phyloP scores from a whole-genome alignment of 2,329 filamentous ascomycete genomes.

The Lizonia empirigonia region DNA sequence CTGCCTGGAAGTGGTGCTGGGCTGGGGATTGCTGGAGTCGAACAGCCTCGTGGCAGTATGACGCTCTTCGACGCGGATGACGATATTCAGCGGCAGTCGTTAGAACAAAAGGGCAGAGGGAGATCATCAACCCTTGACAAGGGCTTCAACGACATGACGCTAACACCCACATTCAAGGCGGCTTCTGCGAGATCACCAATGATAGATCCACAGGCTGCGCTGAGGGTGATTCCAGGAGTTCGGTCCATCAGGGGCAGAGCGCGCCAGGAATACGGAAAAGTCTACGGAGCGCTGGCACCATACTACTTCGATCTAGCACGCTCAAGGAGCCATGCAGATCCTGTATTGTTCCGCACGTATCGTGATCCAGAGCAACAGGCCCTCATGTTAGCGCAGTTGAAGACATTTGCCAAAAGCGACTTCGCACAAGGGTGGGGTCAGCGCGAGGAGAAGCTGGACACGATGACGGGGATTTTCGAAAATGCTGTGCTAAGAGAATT shows the following conservation, averaged over 20 bases:
- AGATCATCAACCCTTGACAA: constrained; percentile 57
- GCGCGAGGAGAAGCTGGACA: constrained; percentile 72
- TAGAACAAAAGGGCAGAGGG: constrained; percentile 38
- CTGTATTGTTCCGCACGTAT: constrained; percentile 84
- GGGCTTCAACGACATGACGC: constrained; percentile 79
- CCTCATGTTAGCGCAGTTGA: constrained; percentile 81
- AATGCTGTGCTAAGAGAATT: constrained; percentile 90
- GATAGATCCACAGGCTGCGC: constrained; percentile 65
- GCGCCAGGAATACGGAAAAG: constrained; percentile 85
- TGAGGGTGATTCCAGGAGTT: constrained; percentile 72
- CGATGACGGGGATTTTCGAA: constrained; percentile 84
- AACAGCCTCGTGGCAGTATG: constrained; percentile 50
- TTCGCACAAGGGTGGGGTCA: constrained; percentile 74
- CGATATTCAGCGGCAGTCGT: constrained; percentile 57
- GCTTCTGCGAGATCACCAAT: constrained; percentile 36
- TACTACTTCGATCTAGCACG: constrained; percentile 84
- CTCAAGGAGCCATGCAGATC: constrained; percentile 76
- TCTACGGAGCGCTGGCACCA: constrained; percentile 86
- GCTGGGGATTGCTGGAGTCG: constrained; percentile 41
- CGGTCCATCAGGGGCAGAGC: constrained; percentile 84
- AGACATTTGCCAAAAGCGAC: constrained; percentile 79
- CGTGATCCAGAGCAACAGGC: constrained; percentile 89
- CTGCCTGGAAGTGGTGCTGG: constrained; percentile 46
- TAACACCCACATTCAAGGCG: constrained; percentile 50
- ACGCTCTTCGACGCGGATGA: constrained; percentile 82